Conservation (phyloP, 2,329 filamentous ascomycete species). For the Neopestalotiopsis sp. region DNA sequence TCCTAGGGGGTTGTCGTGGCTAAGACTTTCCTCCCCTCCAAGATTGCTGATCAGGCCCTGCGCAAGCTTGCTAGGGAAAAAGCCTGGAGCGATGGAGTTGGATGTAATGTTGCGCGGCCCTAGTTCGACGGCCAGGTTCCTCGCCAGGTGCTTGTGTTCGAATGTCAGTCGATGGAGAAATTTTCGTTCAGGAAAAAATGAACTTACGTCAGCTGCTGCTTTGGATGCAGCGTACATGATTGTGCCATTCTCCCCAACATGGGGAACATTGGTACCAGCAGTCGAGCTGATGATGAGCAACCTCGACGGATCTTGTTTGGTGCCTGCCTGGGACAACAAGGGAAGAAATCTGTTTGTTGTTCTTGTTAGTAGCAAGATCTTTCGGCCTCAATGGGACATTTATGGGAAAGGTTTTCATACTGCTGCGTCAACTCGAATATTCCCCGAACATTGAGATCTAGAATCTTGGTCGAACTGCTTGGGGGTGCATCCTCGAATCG, state of each 20-base stretch:
- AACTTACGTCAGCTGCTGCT: slow-evolving; percentile 58
- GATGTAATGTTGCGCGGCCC: slow-evolving; percentile 68
- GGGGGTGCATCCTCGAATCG: slow-evolving; percentile 68
- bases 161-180: background rate
- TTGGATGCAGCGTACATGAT: slow-evolving; percentile 73
- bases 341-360: slow-evolving; percentile 23
- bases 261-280: slow-evolving; percentile 67
- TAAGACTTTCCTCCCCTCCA: slow-evolving; percentile 61
- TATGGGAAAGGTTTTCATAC: slow-evolving; percentile 33
- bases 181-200: background rate
- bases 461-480: slow-evolving; percentile 68
- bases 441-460: slow-evolving; percentile 74
- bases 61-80: slow-evolving; percentile 74
- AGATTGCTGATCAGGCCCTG: slow-evolving; percentile 65
- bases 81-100: slow-evolving; percentile 72
- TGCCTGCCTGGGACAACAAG: slow-evolving; percentile 53
- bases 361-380: slow-evolving; percentile 15
- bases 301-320: slow-evolving; percentile 60
- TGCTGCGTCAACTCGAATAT: slow-evolving; percentile 72
- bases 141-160: slow-evolving; percentile 57
- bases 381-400: background rate
- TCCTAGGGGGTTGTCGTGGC: slow-evolving; percentile 57
- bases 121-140: slow-evolving; percentile 54
- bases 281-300: slow-evolving; percentile 72
- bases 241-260: slow-evolving; percentile 64